phyloP scores from a whole-genome alignment of 2,329 filamentous ascomycete genomes.

The Cladosporium sp. region DNA sequence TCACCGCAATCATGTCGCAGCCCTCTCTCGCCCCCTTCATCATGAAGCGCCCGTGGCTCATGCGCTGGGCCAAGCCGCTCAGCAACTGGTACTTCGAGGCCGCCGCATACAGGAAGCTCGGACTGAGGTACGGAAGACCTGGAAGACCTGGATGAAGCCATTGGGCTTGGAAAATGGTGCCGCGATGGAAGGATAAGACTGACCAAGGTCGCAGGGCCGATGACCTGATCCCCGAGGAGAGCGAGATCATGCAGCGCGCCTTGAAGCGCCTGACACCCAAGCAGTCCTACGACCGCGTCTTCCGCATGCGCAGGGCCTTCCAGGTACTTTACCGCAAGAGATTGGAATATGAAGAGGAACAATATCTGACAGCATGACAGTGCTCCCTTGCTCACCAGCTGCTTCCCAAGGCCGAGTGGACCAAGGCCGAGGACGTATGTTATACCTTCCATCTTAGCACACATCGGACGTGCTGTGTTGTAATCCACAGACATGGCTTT shows the following conservation, averaged over 20 bases:
- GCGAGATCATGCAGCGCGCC: slow-evolving; percentile 76
- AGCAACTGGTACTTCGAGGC: slow-evolving; percentile 86
- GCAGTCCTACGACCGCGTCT: slow-evolving; percentile 94
- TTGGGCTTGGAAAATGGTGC: neutral
- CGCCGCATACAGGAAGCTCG: slow-evolving; percentile 87
- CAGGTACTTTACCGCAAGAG: slow-evolving; percentile 54
- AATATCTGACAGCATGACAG: slow-evolving; percentile 35
- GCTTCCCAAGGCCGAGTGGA: slow-evolving; percentile 61
- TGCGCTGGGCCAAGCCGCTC: slow-evolving; percentile 71
- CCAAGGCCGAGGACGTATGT: slow-evolving; percentile 60
- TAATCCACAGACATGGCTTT: neutral
- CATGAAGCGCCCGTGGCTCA: slow-evolving; percentile 79
- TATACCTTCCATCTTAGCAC: too few species aligned
- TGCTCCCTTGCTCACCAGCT: slow-evolving; percentile 62
- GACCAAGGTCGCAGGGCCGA: slow-evolving; percentile 62
- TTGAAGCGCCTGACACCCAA: slow-evolving; percentile 85
- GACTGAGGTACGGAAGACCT: slow-evolving; percentile 64
- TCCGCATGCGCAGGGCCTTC: slow-evolving; percentile 91
- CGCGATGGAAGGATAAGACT: neutral
- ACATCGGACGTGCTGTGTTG: neutral
- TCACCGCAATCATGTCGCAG: slow-evolving; percentile 57
- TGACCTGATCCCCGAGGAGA: slow-evolving; percentile 92
- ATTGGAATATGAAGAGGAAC: neutral
- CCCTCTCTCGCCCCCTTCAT: slow-evolving; percentile 71
- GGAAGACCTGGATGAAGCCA: slow-evolving; percentile 2